phyloP scores from a whole-genome alignment of 1,284 basidiomycete genomes.

The Schizophyllum commune region DNA sequence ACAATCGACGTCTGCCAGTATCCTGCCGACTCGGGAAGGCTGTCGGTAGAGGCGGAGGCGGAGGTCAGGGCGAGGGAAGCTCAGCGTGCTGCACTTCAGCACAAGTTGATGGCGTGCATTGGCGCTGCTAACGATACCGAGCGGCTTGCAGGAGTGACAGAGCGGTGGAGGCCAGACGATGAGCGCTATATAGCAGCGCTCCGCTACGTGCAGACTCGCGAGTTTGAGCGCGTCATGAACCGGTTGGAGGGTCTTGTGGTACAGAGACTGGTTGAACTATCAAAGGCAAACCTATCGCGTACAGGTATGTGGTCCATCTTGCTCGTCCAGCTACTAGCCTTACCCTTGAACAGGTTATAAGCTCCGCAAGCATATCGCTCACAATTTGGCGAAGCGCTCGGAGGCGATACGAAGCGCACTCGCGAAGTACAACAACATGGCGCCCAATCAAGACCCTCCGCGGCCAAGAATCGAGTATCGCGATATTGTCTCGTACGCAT shows the following conservation, averaged over 20 bases:
- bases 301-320: not conserved
- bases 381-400: slow-evolving; percentile 18
- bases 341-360: slow-evolving; percentile 18
- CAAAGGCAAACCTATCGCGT: not conserved
- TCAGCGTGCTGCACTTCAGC: not conserved
- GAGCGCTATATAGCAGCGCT: not conserved
- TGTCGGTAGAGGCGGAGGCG: not conserved
- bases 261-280: not conserved
- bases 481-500: slow-evolving; percentile 22
- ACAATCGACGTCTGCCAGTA: slow-evolving; percentile 2
- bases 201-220: not conserved
- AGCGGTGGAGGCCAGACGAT: not conserved
- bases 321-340: slow-evolving; percentile 11
- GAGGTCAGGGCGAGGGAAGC: not conserved
- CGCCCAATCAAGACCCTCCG: slow-evolving; percentile 17
- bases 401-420: slow-evolving; percentile 19
- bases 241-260: not conserved
- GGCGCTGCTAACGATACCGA: not conserved
- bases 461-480: slow-evolving; percentile 19
- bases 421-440: slow-evolving; percentile 20
- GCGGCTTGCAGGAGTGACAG: not conserved
- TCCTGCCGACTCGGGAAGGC: not conserved
- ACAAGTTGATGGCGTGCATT: not conserved
- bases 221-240: not conserved
- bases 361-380: slow-evolving; percentile 21